Conservation (phyloP, 805 yeast species). For the Myxozyma nipponensis region DNA sequence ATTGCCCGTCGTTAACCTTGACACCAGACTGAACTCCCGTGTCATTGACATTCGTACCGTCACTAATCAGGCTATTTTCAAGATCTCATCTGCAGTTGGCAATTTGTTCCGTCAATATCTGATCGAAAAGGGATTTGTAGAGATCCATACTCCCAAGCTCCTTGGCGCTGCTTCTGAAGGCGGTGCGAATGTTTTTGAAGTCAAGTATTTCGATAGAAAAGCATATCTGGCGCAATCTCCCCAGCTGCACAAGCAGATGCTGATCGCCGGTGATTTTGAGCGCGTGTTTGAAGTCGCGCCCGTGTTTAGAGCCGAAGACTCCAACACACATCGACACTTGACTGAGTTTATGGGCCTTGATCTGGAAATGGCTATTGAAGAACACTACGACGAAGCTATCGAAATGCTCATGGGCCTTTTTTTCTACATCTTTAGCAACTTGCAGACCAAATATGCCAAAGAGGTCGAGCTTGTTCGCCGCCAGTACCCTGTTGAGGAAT, state of each 20-base stretch:
- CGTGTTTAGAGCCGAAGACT: slow-evolving; percentile 98
- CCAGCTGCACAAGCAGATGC: slow-evolving; percentile 95
- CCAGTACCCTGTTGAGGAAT: slow-evolving; percentile 97
- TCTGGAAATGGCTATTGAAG: slow-evolving; percentile 97
- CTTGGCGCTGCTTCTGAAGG: slow-evolving; percentile 97
- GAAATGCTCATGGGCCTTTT: slow-evolving; percentile 66
- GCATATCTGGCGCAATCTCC: slow-evolving; percentile 98
- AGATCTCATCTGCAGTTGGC: slow-evolving; percentile 86
- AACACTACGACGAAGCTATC: slow-evolving; percentile 90
- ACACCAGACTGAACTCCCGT: slow-evolving; percentile 91
- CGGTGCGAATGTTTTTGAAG: slow-evolving; percentile 94
- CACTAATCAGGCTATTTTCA: slow-evolving; percentile 96
- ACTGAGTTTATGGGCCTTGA: slow-evolving; percentile 98
- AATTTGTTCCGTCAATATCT: slow-evolving; percentile 86
- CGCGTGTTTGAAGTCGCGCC: slow-evolving; percentile 95
- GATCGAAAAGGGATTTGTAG: slow-evolving; percentile 63
- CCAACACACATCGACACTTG: slow-evolving; percentile 98
- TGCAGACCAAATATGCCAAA: slow-evolving; percentile 69
- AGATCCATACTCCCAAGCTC: slow-evolving; percentile 94
- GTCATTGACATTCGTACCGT: slow-evolving; percentile 95
- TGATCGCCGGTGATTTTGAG: slow-evolving; percentile 97
- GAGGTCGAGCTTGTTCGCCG: slow-evolving; percentile 88
- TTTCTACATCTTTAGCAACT: slow-evolving; percentile 79
- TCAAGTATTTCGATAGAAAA: slow-evolving; percentile 83
- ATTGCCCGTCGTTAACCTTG: slow-evolving; percentile 90